Conservation (phyloP, 1,284 basidiomycete species). For the Vanrija pseudolonga region DNA sequence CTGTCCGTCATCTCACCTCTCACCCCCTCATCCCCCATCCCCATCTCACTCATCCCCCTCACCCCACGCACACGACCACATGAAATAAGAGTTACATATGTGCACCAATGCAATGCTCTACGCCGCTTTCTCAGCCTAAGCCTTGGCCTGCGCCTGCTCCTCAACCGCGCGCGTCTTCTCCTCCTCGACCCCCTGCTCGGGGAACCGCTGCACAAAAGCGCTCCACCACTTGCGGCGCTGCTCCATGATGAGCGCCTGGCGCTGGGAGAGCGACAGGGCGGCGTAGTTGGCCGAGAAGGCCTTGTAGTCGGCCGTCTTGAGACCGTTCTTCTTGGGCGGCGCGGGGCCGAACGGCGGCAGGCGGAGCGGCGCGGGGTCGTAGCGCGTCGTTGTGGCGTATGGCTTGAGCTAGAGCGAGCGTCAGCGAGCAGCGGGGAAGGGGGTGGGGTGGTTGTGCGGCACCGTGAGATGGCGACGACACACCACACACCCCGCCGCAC, state of each 20-base stretch:
- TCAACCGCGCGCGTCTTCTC: conserved; percentile 11
- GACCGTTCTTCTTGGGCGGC: conserved; percentile 6
- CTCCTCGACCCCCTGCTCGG: conserved; percentile 10
- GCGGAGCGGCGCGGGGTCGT: conserved; percentile 7
- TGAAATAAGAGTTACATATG: no score
- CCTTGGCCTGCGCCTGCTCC: background rate
- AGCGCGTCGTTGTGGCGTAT: conserved; percentile 46
- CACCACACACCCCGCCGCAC: no score
- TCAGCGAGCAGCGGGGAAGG: background rate
- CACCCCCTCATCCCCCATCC: no score
- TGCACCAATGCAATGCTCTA: no score
- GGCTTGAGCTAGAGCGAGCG: conserved; percentile 50
- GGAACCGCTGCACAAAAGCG: conserved; percentile 19
- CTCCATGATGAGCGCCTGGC: conserved; percentile 36
- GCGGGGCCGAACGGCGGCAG: conserved; percentile 21
- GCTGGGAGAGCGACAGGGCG: conserved; percentile 24
- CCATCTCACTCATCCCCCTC: no score
- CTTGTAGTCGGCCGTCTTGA: conserved; percentile 4
- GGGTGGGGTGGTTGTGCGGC: no score
- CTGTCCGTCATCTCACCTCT: no score
- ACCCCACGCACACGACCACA: no score
- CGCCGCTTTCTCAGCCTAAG: no score
- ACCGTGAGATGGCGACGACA: no score
- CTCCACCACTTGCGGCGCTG: conserved; percentile 43
- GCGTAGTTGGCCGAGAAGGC: conserved; percentile 35